Conservation (phyloP, 2,329 filamentous ascomycete genomes). For the Penicillium sp. region DNA sequence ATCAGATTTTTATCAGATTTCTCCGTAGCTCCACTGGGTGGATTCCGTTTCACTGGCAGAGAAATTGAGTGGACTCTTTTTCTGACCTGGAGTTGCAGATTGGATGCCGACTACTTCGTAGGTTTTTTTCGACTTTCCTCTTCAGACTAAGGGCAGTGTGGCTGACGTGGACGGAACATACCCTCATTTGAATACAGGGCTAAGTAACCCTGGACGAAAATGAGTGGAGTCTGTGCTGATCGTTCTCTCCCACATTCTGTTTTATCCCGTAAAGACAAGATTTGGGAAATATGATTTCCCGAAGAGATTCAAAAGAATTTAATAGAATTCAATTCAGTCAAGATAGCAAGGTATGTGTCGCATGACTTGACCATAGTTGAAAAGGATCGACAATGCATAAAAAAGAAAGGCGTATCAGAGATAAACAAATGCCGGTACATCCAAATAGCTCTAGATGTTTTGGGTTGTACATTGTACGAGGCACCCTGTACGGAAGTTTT, state of each 20-base stretch:
- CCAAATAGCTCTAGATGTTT: neutral
- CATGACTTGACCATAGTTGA: neutral
- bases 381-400: neutral
- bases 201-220: neutral
- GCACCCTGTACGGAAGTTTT: neutral
- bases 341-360: neutral
- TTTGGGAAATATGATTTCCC: neutral
- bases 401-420: neutral
- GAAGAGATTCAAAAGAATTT: neutral
- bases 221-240: constrained; percentile 2
- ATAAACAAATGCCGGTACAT: neutral
- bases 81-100: neutral
- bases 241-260: neutral
- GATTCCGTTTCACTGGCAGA: constrained; percentile 13
- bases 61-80: constrained; percentile 6
- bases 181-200: neutral
- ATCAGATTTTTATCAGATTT: constrained; percentile 29
- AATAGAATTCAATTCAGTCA: neutral
- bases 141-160: neutral
- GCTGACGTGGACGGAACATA: constrained; percentile 8
- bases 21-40: constrained; percentile 24
- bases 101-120: neutral
- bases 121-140: neutral
- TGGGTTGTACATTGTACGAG: neutral
- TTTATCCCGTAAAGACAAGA: neutral